Base-by-base conservation (phyloP, 208 protist species). In the Histomonas meleagridis region DNA sequence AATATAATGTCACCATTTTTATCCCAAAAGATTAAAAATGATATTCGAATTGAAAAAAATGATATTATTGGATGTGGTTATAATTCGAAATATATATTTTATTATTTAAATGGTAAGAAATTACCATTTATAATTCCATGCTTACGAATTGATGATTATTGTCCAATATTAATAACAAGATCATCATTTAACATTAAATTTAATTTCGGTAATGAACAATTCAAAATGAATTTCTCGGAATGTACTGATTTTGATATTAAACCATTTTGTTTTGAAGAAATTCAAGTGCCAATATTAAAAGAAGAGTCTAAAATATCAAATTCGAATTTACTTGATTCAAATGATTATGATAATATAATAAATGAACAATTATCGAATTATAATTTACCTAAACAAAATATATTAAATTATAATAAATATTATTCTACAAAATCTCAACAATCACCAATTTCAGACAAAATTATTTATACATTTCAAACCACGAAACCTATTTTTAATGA, bases 1-100 rank as follows among this genome's bases (percentile, higher is more conserved):
- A 1, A n/a, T n/a, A n/a, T n/a, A n/a, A n/a, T 18, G 38, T 3
- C 16, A 21, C 16, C 76, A 21, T 32, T 32, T 21, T 86, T 55
- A 18, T 46, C 55, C 38, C 40, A 48, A 18, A 7, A 32, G 7
- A 12, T 55, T 18, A 86, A 12, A 32, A 46, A 86, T 3, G 9
- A 7, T 16, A 86, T 86, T 12, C 26, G 38, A 7, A 51, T 86
- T 12, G 55, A 86, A 7, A n/a, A 43, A 38, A 46, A 46, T 16
- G 76, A 86, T 86, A n/a, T 86, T 38, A 86, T 86, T 38, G 76
- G 76, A 10, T 86, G 76, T n/a, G 46, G 40, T 18, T 55, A 86
- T 46, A 55, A 40, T 4, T 1, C 46, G 7, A 46, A 86, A 38
- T 10, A 0, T 18, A 48, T 86, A 18, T 10, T 55, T 38, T 86